These are phyloP conservation scores for Aspergillus sp. DNA, from an alignment of 2,329 filamentous ascomycete species.

Conservation along the genomic window DNA sequence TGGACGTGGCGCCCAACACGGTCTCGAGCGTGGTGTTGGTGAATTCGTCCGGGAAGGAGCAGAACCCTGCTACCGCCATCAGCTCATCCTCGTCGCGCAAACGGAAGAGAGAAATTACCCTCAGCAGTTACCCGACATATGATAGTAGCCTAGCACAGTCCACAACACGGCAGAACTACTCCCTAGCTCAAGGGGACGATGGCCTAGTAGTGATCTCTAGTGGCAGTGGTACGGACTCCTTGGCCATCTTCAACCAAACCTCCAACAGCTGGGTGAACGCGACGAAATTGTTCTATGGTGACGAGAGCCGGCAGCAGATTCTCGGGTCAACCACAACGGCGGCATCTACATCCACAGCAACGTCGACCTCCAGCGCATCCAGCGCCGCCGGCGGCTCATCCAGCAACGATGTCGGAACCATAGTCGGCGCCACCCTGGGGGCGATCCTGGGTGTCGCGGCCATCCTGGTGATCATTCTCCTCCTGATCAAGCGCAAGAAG, in stretches of 20 bases:
- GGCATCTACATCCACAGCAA: slow-evolving; percentile 32
- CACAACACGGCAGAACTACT: slow-evolving; percentile 66
- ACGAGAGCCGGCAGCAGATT: slow-evolving; percentile 44
- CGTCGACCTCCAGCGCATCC: slow-evolving; percentile 28
- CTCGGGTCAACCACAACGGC: slow-evolving; percentile 26
- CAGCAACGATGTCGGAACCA: slow-evolving; percentile 50
- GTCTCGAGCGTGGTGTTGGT: slow-evolving; percentile 71
- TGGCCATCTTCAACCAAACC: slow-evolving; percentile 76
- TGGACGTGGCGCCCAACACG: slow-evolving; percentile 70
- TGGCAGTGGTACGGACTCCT: slow-evolving; percentile 65
- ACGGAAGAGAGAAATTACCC: slow-evolving; percentile 56
- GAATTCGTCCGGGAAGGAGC: slow-evolving; percentile 55
- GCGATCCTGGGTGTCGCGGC: slow-evolving; percentile 74
- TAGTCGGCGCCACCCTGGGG: slow-evolving; percentile 80
- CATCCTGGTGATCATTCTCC: slow-evolving; percentile 70
- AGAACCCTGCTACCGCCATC: background rate
- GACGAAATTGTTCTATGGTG: slow-evolving; percentile 60
- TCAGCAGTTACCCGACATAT: slow-evolving; percentile 73
- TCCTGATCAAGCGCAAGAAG: slow-evolving; percentile 65
- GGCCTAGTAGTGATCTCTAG: slow-evolving; percentile 78
- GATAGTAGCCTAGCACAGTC: slow-evolving; percentile 72
- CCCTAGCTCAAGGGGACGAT: slow-evolving; percentile 65
- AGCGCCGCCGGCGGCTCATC: slow-evolving; percentile 36
- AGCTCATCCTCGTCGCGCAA: slow-evolving; percentile 38
- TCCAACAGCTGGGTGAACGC: slow-evolving; percentile 79